Percentiles rank a stretch among this genome's conserved stretches.
phyloP scores from a whole-genome alignment of 805 yeast species.

The Citeromyces matritensis region DNA sequence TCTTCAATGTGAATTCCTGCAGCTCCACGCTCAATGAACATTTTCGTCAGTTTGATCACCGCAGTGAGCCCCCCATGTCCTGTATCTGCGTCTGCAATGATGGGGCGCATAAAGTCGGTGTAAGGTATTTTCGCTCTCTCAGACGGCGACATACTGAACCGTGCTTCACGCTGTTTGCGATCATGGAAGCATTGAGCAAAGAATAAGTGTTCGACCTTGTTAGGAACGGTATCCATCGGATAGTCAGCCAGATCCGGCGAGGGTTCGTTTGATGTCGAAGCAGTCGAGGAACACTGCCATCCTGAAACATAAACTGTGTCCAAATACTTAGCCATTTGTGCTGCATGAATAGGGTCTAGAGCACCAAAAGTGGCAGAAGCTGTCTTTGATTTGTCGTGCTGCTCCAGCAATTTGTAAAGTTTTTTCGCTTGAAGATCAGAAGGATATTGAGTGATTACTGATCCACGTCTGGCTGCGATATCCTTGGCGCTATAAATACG shows the following conservation, averaged over 20 bases:
- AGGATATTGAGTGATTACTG: slow-evolving; percentile 59
- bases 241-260: slow-evolving; percentile 97
- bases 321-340: slow-evolving; percentile 93
- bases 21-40: slow-evolving; percentile 96
- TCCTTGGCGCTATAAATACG: slow-evolving; percentile 82
- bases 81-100: slow-evolving; percentile 95
- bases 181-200: slow-evolving; percentile 96
- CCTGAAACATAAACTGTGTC: slow-evolving; percentile 92
- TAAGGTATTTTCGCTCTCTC: slow-evolving; percentile 60
- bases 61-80: slow-evolving; percentile 99
- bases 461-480: slow-evolving; percentile 80
- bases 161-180: slow-evolving; percentile 85
- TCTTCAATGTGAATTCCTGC: slow-evolving; percentile 98
- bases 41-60: slow-evolving; percentile 83
- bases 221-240: slow-evolving; percentile 98
- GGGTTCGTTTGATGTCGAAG: slow-evolving; percentile 94
- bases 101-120: slow-evolving; percentile 85
- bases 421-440: slow-evolving; percentile 73
- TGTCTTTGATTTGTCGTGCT: slow-evolving; percentile 61
- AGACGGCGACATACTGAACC: slow-evolving; percentile 42
- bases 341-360: slow-evolving; percentile 85
- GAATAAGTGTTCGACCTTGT: slow-evolving; percentile 93
- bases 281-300: slow-evolving; percentile 98
- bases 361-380: slow-evolving; percentile 91
- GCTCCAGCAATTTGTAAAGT: slow-evolving; percentile 50